These are phyloP conservation scores for Cladosporium colombiae DNA, from an alignment of 2,329 filamentous ascomycete species.

Conservation along the genomic window DNA sequence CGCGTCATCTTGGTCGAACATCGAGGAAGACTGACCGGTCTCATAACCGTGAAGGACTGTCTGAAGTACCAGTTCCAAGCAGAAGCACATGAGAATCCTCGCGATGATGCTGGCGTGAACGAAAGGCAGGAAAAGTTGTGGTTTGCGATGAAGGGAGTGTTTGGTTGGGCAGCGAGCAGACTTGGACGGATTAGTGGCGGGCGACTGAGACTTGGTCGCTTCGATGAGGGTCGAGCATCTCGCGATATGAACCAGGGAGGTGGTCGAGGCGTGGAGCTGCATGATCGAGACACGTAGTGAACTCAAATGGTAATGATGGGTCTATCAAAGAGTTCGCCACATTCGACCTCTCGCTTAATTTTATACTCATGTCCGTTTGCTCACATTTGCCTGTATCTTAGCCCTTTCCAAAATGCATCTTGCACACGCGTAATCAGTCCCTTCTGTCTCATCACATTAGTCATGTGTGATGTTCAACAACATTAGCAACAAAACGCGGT, in stretches of 20 bases:
- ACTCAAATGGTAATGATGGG: neutral
- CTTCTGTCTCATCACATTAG: neutral
- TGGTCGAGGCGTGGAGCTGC: neutral
- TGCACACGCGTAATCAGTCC: neutral
- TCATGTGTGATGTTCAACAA: neutral
- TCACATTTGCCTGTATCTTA: no score
- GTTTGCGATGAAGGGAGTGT: slow-evolving; percentile 41
- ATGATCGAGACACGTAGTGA: neutral
- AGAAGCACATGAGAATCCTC: slow-evolving; percentile 77
- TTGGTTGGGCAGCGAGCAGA: slow-evolving; percentile 31
- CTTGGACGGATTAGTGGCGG: slow-evolving; percentile 21
- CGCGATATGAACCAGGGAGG: neutral
- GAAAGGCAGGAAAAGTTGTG: slow-evolving; percentile 67
- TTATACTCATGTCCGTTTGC: no score
- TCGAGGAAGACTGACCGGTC: slow-evolving; percentile 75
- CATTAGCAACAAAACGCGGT: neutral
- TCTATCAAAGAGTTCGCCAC: accelerated
- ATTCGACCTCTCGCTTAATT: no score
- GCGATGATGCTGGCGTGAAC: slow-evolving; percentile 56
- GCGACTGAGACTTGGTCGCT: slow-evolving; percentile 8
- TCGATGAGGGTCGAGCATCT: neutral
- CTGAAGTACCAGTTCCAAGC: slow-evolving; percentile 97
- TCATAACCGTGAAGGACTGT: slow-evolving; percentile 96
- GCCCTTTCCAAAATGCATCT: no score
- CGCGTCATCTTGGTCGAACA: slow-evolving; percentile 92